A percentile compares a stretch with the other conserved stretches of the same genome.
phyloP scores from a whole-genome alignment of 768 basidiomycete genomes.

The Termitomyces sp. region DNA sequence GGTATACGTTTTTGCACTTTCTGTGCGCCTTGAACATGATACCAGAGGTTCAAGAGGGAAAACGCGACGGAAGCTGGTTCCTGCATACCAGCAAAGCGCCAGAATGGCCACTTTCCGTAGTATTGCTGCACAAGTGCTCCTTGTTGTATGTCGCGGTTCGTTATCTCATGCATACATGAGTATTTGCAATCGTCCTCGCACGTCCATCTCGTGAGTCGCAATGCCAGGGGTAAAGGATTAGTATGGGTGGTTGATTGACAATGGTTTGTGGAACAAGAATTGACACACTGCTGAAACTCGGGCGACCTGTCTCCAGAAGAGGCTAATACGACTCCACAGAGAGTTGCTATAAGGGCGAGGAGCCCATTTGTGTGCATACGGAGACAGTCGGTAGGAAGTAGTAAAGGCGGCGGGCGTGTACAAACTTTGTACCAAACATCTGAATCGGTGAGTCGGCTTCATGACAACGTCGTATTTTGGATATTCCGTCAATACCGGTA shows the following conservation, averaged over 20 bases:
- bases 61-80: constrained; percentile 92
- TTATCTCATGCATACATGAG: constrained; percentile 78
- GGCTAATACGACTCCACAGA: constrained; percentile 24
- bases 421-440: background rate
- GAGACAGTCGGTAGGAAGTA: background rate
- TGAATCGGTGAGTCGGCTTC: background rate
- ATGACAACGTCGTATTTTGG: too few relatives aligned
- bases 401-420: too few relatives aligned
- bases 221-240: constrained; percentile 40
- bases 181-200: constrained; percentile 90
- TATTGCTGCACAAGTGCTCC: constrained; percentile 65
- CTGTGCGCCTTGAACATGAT: constrained; percentile 60
- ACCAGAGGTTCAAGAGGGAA: constrained; percentile 80
- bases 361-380: constrained; percentile 5
- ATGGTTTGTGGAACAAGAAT: constrained; percentile 33
- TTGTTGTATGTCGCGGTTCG: constrained; percentile 43
- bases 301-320: constrained; percentile 63
- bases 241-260: constrained; percentile 35
- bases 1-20: constrained; percentile 47
- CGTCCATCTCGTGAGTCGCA: constrained; percentile 79
- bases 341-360: constrained; percentile 1
- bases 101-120: constrained; percentile 98
- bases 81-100: constrained; percentile 83
- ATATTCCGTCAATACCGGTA: background rate
- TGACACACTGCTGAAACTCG: constrained; percentile 50